Evolutionary conservation across 1,284 basidiomycete species (phyloP), one percentile per base, ranked within the genome.

Genomic region (Vanrija humicola): DNA sequence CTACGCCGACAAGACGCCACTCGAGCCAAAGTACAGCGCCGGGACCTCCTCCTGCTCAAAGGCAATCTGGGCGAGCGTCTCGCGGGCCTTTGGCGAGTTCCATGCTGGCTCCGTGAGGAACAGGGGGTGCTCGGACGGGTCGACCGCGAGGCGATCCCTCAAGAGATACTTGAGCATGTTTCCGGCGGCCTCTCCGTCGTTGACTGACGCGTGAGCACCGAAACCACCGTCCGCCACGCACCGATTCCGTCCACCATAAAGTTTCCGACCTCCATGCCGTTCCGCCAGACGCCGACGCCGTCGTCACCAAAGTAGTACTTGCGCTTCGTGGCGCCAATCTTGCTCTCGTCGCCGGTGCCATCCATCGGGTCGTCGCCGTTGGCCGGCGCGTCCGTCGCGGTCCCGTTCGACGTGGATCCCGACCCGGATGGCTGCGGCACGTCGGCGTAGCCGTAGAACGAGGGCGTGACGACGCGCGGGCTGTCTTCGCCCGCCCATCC

Each of bases 401-500:
- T 61, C 21, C 46, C 59, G 34, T 61, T 59, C 1, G 56, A 16
- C 16, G 48, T 26, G n/a, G 48, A 50, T 21, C 47, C 54, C n/a
- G 54, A 43, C 3, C 56, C 53, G 0, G 61, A 59, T 5, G 60
- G 53, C 6, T 63, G 51, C 5, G 62, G 54, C 67, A 75, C 61
- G 72, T 82, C 65, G 67, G 78, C 82, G 76, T 87, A 94, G 23
- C 92, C 94, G 76, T 92, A 98, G 52, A 85, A 83, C 1, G 93
- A 89, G 1, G 96, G 90, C 58, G 96, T 84, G 59, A 98, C 85
- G 25, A 89, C 87, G 75, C 93, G 92, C 28, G 96, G 96, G 15
- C 89, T 85, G 72, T 99, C 96, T 76, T 98, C 95, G 48, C 96
- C 96, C 16, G 96, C 95, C 75, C 95, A 96, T 46, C 96, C 96